phyloP scores from a whole-genome alignment of 331 rosid genomes.

The Malus hybrid region DNA sequence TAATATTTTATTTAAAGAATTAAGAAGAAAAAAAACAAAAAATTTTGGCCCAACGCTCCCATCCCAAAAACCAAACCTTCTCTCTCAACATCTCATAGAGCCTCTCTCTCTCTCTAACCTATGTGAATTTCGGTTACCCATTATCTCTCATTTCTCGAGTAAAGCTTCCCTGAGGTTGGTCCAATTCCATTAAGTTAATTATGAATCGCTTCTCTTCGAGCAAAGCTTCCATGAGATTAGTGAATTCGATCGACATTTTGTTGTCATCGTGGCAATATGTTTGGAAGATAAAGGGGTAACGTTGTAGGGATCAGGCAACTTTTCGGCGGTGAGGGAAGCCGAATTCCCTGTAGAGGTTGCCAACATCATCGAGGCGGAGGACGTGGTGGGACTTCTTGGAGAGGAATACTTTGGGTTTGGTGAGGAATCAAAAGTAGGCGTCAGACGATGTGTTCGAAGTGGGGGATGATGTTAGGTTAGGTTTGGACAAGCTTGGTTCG shows the following conservation, averaged over 20 bases:
- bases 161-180: conserved; percentile 5
- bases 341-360: conserved; percentile 82
- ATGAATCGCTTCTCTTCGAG: conserved; percentile 44
- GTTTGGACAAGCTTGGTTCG: conserved; percentile 57
- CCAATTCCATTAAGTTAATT: conserved; percentile 50
- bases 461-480: conserved; percentile 39
- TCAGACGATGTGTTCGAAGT: conserved; percentile 54
- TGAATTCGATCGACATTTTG: conserved; percentile 68
- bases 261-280: conserved; percentile 70
- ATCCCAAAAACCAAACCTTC: too few species aligned
- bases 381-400: conserved; percentile 67
- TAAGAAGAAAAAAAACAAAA: too few species aligned
- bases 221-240: conserved; percentile 65
- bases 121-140: too few species aligned
- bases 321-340: conserved; percentile 84
- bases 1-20: too few species aligned
- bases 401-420: conserved; percentile 49
- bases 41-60: too few species aligned
- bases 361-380: conserved; percentile 81
- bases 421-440: conserved; percentile 33
- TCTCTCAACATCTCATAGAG: too few species aligned
- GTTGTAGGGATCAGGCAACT: conserved; percentile 41
- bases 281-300: conserved; percentile 55
- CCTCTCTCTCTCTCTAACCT: too few species aligned
- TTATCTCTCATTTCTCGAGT: too few species aligned